These are phyloP conservation scores for Lasiosphaeria miniovina DNA, from an alignment of 495 filamentous ascomycete species.

Conservation along the genomic window DNA sequence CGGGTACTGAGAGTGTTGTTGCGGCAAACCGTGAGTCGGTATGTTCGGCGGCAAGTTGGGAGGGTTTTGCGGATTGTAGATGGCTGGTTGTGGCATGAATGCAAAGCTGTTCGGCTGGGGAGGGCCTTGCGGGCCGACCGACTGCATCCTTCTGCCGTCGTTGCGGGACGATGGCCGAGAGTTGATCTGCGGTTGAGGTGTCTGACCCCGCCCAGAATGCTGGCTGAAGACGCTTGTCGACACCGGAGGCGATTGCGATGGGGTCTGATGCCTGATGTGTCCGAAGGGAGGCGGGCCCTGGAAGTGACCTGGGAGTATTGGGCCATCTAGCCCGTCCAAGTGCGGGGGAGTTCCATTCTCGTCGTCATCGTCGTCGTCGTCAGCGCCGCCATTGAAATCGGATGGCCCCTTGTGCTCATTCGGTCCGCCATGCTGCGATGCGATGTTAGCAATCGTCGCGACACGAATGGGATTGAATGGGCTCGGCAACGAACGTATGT, in stretches of 20 bases:
- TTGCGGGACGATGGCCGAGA: conserved; percentile 84
- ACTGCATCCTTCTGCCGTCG: conserved; percentile 63
- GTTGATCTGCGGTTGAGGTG: conserved; percentile 70
- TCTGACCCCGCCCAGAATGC: conserved; percentile 58
- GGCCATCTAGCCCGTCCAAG: conserved; percentile 50
- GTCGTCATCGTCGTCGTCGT: conserved; percentile 86
- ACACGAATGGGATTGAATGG: neutral
- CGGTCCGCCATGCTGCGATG: conserved; percentile 73
- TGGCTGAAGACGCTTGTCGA: conserved; percentile 69
- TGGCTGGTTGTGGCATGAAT: conserved; percentile 80
- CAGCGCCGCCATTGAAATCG: conserved; percentile 84
- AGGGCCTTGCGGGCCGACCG: conserved; percentile 51
- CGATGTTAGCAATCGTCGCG: conserved; percentile 28
- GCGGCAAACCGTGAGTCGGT: conserved; percentile 44
- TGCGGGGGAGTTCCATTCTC: conserved; percentile 69
- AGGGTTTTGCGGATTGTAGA: conserved; percentile 73
- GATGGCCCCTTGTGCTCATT: conserved; percentile 95
- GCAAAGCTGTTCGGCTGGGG: conserved; percentile 72
- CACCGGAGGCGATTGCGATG: conserved; percentile 88
- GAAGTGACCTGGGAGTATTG: conserved; percentile 72
- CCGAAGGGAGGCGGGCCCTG: conserved; percentile 69
- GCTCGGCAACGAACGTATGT: conserved; percentile 63
- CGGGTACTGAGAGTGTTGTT: conserved; percentile 53
- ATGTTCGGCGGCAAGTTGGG: conserved; percentile 44
- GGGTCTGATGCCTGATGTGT: conserved; percentile 76